Conservation (phyloP, 1,284 basidiomycete species). For the Trichosporon asahii region DNA sequence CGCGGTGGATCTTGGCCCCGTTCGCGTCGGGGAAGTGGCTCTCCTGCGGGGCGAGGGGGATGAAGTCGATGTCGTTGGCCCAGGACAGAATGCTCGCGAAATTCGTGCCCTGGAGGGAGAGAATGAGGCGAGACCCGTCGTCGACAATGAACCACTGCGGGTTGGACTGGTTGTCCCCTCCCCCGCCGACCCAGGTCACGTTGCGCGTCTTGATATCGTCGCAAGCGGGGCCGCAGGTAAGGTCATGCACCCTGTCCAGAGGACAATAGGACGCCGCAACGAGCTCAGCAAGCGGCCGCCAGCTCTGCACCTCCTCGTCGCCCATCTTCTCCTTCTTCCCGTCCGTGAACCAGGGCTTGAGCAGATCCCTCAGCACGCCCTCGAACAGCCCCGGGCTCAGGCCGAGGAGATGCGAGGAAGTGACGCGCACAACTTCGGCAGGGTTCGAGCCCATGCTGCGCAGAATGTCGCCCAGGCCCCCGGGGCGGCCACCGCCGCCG, state of each 20-base stretch:
- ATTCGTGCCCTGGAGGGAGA: constrained; percentile 27
- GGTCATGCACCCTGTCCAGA: background rate
- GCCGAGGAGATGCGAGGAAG: background rate
- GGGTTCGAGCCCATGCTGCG: background rate
- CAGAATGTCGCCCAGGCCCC: too few species aligned
- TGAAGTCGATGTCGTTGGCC: constrained; percentile 27
- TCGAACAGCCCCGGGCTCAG: background rate
- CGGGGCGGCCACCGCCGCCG: too few species aligned
- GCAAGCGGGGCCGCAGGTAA: background rate
- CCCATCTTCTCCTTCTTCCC: background rate
- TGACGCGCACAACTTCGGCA: background rate
- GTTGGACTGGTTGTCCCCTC: constrained; percentile 7
- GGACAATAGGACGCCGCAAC: background rate
- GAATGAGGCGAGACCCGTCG: constrained; percentile 11
- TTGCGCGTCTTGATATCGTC: background rate
- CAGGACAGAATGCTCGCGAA: constrained; percentile 18
- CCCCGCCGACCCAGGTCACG: background rate
- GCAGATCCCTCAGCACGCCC: background rate
- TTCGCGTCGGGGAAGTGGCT: constrained; percentile 20
- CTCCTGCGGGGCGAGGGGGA: background rate
- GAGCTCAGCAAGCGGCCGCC: background rate
- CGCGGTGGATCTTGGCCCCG: constrained; percentile 24
- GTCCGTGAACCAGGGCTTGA: background rate
- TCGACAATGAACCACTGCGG: constrained; percentile 9
- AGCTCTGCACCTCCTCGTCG: background rate